Evolutionary conservation across 306 rosid genomes (phyloP), one percentile per base, ranked within the genome.

Genomic region (Lagenaria siceraria): DNA sequence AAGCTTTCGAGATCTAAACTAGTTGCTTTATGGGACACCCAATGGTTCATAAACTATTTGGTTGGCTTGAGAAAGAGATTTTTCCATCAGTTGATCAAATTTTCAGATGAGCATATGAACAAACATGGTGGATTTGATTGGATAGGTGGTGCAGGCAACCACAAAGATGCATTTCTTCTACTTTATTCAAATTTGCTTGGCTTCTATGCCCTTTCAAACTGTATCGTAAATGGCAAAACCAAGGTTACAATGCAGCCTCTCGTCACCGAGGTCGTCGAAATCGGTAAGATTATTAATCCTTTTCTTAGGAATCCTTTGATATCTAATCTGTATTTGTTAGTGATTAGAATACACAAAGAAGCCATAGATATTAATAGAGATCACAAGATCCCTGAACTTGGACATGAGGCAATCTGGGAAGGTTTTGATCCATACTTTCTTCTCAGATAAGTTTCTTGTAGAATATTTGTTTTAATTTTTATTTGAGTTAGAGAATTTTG

Each of bases 91-190:
- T 82, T 92, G 88, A 83, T 85, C 59, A 79, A 86, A 62, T 89
- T 88, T 75, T 84, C 90, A 29, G 79, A 88, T 81, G 87, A 82
- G 31, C 87, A 87, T 72, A 66, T 82, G 10, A 88, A 52, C 35
- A 87, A 80, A 82, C 84, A 84, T 3, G 89, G 82, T 40, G 84
- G 83, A 29, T 82, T 79, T 27, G 83, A 87, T 81, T 95, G 97
- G 98, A 86, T 95, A n/a, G 98, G 98, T 66, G 97, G 98, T 38
- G 81, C 86, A 9, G 97, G 96, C 36, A 95, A 95, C 88, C 98
- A 95, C 81, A 95, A 95, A 86, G 98, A 95, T 81, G 89, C 97
- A 70, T 95, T 95, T 84, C 87, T 95, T 60, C 97, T 97, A 14
- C 65, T 90, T 18, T 90, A 95, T 73, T 84, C 88, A 33, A 92